phyloP scores from a whole-genome alignment of 2,329 filamentous ascomycete species.

The Cryphonectria naterciae region DNA sequence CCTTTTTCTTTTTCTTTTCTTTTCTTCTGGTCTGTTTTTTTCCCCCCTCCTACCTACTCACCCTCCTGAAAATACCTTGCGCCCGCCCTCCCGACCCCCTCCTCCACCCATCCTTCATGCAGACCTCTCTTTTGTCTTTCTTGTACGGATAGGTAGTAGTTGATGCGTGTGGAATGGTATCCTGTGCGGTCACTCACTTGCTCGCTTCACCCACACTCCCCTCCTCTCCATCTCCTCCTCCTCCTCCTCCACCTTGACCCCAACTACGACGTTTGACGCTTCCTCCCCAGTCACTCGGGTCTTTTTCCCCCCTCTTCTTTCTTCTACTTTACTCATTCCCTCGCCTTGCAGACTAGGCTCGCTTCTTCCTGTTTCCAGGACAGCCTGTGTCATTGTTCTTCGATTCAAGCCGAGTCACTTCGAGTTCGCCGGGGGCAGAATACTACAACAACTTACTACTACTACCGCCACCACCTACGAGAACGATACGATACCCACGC shows the following conservation, averaged over 20 bases:
- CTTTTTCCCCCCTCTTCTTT: background rate
- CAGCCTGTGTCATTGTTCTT: slow-evolving; percentile 10
- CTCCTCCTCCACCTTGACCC: slow-evolving; percentile 17
- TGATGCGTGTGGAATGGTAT: slow-evolving; percentile 24
- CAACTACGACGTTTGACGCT: slow-evolving; percentile 14
- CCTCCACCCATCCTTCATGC: slow-evolving; percentile 8
- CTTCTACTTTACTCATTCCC: background rate
- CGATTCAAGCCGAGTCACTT: slow-evolving; percentile 13
- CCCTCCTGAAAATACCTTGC: background rate
- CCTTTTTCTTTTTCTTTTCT: background rate
- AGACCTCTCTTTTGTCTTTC: slow-evolving; percentile 15
- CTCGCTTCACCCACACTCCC: slow-evolving; percentile 19
- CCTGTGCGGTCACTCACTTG: slow-evolving; percentile 23
- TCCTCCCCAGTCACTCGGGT: slow-evolving; percentile 2
- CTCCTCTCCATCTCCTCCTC: slow-evolving; percentile 12
- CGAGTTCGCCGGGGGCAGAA: background rate
- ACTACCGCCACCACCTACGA: slow-evolving; percentile 1
- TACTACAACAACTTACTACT: background rate
- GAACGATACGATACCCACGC: slow-evolving; percentile 16
- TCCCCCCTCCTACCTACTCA: background rate
- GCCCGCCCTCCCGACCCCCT: slow-evolving; percentile 4
- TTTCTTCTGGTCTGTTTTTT: too few relatives aligned
- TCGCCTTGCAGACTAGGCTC: background rate
- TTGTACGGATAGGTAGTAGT: slow-evolving; percentile 25
- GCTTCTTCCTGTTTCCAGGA: background rate